Evolutionary conservation across 116 monocot genomes (phyloP).

Genomic region (Phalaenopsis hybrid): DNA sequence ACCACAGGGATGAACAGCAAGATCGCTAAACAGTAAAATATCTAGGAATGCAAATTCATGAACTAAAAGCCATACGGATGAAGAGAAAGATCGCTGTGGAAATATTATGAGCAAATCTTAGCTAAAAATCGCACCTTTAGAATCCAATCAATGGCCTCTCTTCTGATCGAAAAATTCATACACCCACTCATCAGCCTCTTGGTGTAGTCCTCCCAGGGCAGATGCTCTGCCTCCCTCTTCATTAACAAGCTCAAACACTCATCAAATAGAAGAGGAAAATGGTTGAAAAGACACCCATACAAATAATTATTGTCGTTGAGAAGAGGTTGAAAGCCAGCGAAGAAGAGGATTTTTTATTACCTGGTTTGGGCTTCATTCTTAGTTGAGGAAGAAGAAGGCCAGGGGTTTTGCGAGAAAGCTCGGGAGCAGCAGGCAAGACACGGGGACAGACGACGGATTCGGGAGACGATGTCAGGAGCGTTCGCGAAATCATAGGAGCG

Average conservation of each 20-base stretch:
- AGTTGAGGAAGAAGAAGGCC: too few relatives aligned
- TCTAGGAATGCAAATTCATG: not conserved
- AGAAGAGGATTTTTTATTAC: too few relatives aligned
- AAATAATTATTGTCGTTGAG: not conserved
- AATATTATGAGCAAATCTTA: not conserved
- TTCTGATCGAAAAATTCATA: constrained; percentile 30
- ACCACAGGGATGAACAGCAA: not conserved
- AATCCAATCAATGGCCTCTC: constrained; percentile 46
- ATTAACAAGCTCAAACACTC: constrained; percentile 31
- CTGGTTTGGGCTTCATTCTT: too few relatives aligned
- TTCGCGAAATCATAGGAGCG: too few relatives aligned
- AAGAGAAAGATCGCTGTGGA: not conserved
- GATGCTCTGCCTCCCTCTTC: constrained; percentile 28
- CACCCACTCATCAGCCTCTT: constrained; percentile 26
- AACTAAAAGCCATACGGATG: too few relatives aligned
- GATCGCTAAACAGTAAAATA: too few relatives aligned
- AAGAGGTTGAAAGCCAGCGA: too few relatives aligned
- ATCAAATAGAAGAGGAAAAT: constrained; percentile 36
- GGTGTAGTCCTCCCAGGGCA: constrained; percentile 28
- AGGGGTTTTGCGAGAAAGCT: too few relatives aligned
- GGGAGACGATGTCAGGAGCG: too few relatives aligned
- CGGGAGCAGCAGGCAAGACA: too few relatives aligned
- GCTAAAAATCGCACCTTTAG: constrained; percentile 26
- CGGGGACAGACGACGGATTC: too few relatives aligned
- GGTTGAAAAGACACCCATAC: constrained; percentile 22